Base-by-base conservation (phyloP, 331 rosid genomes). In the Acacia concinna region DNA sequence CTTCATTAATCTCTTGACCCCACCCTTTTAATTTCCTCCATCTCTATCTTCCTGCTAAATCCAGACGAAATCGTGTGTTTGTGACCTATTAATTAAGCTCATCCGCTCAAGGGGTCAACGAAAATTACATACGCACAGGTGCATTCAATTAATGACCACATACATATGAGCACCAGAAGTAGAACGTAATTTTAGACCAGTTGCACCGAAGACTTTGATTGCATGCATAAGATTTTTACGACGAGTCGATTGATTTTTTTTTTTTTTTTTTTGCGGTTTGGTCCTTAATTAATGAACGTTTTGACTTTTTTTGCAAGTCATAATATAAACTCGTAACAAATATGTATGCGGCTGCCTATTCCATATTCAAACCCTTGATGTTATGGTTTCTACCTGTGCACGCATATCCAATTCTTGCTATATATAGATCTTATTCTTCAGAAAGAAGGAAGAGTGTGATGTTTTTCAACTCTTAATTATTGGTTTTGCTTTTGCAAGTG, bases 1-100 rank as follows among this genome's bases (percentile, higher is more conserved):
- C 78, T 86, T 86, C 78, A 86, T 75, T 85, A 78, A 43, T 17
- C 27, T 78, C 35, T 79, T 91, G 88, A 88, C 20, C 94, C 90
- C 68, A 9, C 79, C 59, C 11, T 20, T 13, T 10, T n/a, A n/a
- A n/a, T n/a, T 18, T 32, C 70, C 21, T 18, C 70, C 34, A 18
- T 31, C 43, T 35, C 17, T 66, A 66, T 9, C 30, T 17, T 30
- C 8, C 43, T 64, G 70, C 76, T 15, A 30, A 31, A 31, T 49
- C 20, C 34, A 25, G 9, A 59, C 23, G 14, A 34, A 15, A 32
- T 32, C 38, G 23, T 15, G 41, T 30, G 68, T 62, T 9, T 51
- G 59, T 21, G 62, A 32, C 70, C 10, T 30, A 21, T 35, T 18
- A 59, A 37, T 43, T 34, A 30, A 43, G 25, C 49, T 38, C 27